Evolutionary conservation across 176 grass and related monocot species (phyloP).

Genomic region (Tuctoria greenei): DNA sequence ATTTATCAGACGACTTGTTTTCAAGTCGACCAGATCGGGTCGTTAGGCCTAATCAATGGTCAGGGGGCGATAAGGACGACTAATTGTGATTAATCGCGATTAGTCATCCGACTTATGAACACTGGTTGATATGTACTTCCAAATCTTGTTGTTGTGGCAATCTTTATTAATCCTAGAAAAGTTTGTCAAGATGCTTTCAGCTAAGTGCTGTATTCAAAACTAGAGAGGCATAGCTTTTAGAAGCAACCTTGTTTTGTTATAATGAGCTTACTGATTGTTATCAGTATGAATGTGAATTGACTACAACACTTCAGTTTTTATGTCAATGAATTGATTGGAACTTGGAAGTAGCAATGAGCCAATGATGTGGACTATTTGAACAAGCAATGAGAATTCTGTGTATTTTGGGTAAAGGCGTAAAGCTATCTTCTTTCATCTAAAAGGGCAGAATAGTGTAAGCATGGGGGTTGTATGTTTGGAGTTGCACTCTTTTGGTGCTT

Average conservation of each 20-base stretch:
- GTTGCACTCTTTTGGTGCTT: background rate
- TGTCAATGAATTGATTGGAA: background rate
- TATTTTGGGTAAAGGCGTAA: slow-evolving; percentile 8
- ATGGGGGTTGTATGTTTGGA: background rate
- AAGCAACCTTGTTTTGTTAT: background rate
- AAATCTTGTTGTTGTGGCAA: background rate
- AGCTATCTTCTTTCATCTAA: background rate
- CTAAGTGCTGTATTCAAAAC: background rate
- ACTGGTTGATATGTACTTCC: background rate
- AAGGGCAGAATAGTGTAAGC: background rate
- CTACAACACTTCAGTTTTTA: background rate
- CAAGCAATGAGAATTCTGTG: slow-evolving; percentile 11
- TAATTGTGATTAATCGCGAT: no score
- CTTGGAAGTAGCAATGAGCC: background rate
- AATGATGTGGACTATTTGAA: background rate
- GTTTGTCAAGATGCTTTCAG: slow-evolving; percentile 1
- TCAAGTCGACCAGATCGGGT: no score
- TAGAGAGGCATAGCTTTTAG: background rate
- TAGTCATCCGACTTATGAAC: no score
- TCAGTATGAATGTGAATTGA: slow-evolving; percentile 5
- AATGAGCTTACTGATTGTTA: background rate
- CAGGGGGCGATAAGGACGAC: no score
- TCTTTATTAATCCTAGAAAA: background rate
- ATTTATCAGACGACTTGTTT: no score
- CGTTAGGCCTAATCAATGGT: no score